Evolutionary conservation across 1,139 yeast species (phyloP), one percentile per base, ranked within the genome.

Genomic region (Zygoascus hellenicus): DNA sequence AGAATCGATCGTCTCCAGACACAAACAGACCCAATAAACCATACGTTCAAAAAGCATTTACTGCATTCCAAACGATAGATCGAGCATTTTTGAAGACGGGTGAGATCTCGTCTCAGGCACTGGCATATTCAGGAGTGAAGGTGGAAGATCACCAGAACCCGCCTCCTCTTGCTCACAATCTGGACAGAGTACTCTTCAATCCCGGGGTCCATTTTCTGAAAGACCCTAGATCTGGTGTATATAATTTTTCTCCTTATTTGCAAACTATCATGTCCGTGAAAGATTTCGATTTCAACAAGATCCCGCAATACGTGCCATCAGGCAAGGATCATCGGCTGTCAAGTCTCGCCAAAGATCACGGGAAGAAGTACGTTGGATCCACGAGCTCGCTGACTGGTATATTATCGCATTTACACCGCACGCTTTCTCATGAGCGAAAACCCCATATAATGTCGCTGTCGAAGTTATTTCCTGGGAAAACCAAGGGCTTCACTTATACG

Each of bases 341-440:
- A 0, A 51, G 67, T 9, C 64, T 83, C 13, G 81, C 95, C 0
- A 56, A 56, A 9, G 53, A 63, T 5, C 50, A 66, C 19, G 59
- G 66, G 14, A 67, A 71, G 22, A 72, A 70, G 49, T 90, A 74
- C 61, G 78, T 78, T 52, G 85, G 95, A 1, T 88, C 97, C 0
- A 89, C 97, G 0, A 85, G 95, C 17, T 84, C 96, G 2, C 76
- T 92, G 84, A 89, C 97, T 0, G 74, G 82, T 0, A 68, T 83
- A 0, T 71, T 92, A 45, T 72, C 81, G 10, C 95, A 89, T 48
- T 71, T 90, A 53, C 96, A 92, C 64, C 73, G 66, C 51, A 61
- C 82, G 16, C 59, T 92, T 10, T 78, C 95, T 28, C 81, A 83
- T 58, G 72, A 77, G 57, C 69, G 84, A 46, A 75, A 74, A 2